phyloP scores from a whole-genome alignment of 257 asterid genomes.

The Solanum raphanifolium region DNA sequence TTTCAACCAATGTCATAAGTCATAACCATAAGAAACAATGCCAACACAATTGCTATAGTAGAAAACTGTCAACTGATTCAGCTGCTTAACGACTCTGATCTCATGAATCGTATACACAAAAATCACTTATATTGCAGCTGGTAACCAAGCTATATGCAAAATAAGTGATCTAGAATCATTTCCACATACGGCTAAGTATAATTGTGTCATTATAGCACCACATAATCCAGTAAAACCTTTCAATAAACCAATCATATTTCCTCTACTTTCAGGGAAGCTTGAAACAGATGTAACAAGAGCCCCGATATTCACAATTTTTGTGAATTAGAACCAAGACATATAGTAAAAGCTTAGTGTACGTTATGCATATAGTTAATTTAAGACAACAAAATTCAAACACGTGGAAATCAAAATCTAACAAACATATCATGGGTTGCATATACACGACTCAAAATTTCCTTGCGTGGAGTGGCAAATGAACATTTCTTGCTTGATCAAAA shows the following conservation, averaged over 20 bases:
- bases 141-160: conserved; percentile 82
- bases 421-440: not conserved
- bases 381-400: no score
- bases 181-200: conserved; percentile 46
- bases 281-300: no score
- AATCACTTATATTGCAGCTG: conserved; percentile 65
- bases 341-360: no score
- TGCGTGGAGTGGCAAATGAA: not conserved
- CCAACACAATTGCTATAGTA: conserved; percentile 49
- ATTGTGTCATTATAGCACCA: no score
- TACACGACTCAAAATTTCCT: not conserved
- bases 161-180: conserved; percentile 61
- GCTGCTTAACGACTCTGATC: conserved; percentile 30
- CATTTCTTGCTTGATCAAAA: no score
- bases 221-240: no score
- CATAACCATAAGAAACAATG: conserved; percentile 48
- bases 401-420: no score
- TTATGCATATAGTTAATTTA: no score
- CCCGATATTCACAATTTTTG: no score
- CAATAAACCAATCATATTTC: no score
- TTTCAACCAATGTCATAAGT: conserved; percentile 42
- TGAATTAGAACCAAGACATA: no score
- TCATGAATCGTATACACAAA: conserved; percentile 70
- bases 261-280: no score
- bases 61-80: conserved; percentile 37